Conservation (phyloP, 2,329 filamentous ascomycete species). For the Lachnellula suecica region DNA sequence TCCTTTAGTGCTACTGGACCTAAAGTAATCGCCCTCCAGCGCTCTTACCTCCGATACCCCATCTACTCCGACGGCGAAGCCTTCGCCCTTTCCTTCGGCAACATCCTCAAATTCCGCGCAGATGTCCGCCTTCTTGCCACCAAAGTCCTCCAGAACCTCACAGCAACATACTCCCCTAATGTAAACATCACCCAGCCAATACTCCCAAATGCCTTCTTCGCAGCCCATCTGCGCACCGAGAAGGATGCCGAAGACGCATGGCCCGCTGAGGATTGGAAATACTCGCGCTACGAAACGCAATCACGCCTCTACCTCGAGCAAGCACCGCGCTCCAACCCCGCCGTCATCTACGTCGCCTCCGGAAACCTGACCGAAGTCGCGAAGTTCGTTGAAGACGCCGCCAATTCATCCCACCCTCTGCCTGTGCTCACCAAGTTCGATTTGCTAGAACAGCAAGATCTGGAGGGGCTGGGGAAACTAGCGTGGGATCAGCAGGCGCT, state of each 20-base stretch:
- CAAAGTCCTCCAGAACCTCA: conserved; percentile 31
- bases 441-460: conserved; percentile 37
- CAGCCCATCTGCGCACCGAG: conserved; percentile 25
- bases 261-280: conserved; percentile 20
- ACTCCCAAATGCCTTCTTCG: conserved; percentile 35
- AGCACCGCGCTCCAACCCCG: conserved; percentile 26
- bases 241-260: conserved; percentile 23
- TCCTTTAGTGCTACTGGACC: background rate
- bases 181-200: conserved; percentile 31
- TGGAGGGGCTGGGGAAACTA: conserved; percentile 33
- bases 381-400: too few species aligned
- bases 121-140: conserved; percentile 33
- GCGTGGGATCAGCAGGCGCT: conserved; percentile 47
- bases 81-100: conserved; percentile 38
- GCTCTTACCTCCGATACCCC: conserved; percentile 39
- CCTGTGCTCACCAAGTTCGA: conserved; percentile 43
- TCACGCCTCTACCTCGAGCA: conserved; percentile 35
- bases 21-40: conserved; percentile 42
- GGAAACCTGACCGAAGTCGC: conserved; percentile 38
- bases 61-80: conserved; percentile 35
- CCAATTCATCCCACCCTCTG: too few species aligned
- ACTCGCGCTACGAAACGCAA: conserved; percentile 36
- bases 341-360: conserved; percentile 42
- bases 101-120: conserved; percentile 35
- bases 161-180: conserved; percentile 25